phyloP scores from a whole-genome alignment of 225 moss, liverwort and hornwort genomes.

The Asterella californica region DNA sequence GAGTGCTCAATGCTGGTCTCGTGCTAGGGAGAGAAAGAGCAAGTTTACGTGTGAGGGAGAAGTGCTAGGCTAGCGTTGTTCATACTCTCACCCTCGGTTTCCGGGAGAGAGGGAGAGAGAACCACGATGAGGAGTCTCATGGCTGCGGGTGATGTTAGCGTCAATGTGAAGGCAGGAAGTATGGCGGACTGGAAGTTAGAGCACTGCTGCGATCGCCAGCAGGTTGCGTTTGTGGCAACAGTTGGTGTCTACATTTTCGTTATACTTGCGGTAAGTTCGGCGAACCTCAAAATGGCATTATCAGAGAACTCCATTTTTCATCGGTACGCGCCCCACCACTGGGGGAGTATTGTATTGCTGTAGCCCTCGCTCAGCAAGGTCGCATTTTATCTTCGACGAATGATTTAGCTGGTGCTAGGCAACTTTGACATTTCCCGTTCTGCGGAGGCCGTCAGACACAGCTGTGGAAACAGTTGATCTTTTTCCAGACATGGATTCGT shows the following conservation, averaged over 20 bases:
- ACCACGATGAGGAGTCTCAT: constrained; percentile 10
- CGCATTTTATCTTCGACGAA: not conserved
- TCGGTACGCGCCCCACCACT: not conserved
- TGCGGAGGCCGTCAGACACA: too few relatives aligned
- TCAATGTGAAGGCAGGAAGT: constrained; percentile 5
- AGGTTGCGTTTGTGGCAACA: constrained; percentile 71
- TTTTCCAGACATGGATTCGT: too few relatives aligned
- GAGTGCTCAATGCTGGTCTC: not conserved
- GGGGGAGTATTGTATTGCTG: not conserved
- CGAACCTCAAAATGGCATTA: not conserved
- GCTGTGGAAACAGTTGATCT: too few relatives aligned
- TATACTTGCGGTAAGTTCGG: constrained; percentile 76
- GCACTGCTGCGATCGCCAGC: constrained; percentile 45
- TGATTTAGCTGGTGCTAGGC: too few relatives aligned
- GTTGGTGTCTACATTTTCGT: constrained; percentile 82
- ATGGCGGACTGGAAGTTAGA: constrained; percentile 80
- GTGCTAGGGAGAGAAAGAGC: not conserved
- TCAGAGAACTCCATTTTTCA: not conserved
- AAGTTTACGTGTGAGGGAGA: not conserved
- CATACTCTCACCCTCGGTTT: not conserved
- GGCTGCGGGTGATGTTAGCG: constrained; percentile 10
- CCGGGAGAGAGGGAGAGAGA: not conserved
- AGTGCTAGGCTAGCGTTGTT: not conserved
- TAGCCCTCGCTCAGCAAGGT: not conserved
- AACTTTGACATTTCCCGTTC: too few relatives aligned